A percentile compares a stretch with the other conserved stretches of the same genome.
Conservation (phyloP, 257 asterid species). For the Przewalskia tangutica region DNA sequence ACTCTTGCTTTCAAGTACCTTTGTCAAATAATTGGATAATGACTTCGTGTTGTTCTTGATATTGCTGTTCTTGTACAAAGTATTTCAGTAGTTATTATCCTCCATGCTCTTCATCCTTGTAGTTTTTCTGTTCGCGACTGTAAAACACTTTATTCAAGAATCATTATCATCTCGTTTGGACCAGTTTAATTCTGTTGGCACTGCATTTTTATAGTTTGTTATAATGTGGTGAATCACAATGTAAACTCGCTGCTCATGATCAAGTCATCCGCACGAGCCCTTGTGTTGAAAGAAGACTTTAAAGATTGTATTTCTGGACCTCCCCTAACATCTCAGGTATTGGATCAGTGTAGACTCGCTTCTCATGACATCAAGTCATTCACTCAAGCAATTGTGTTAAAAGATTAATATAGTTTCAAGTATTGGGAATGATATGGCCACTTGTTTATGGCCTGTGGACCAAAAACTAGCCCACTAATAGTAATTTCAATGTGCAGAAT, state of each 20-base stretch:
- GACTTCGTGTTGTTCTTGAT: not conserved
- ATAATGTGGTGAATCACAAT: not conserved
- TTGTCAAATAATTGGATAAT: not conserved
- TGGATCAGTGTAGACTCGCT: no score
- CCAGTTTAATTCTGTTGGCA: not conserved
- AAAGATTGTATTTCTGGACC: no score
- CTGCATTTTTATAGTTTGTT: not conserved
- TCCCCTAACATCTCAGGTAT: no score
- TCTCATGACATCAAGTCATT: no score
- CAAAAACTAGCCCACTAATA: not conserved
- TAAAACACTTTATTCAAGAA: not conserved
- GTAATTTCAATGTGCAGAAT: not conserved
- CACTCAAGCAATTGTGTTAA: no score
- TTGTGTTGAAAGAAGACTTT: not conserved
- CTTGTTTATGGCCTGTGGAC: not conserved
- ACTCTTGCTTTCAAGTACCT: not conserved
- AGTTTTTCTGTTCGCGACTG: not conserved
- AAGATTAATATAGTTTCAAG: no score
- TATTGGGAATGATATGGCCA: not conserved
- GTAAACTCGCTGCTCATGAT: not conserved
- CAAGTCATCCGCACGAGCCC: not conserved
- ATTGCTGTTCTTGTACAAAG: not conserved
- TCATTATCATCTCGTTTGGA: not conserved
- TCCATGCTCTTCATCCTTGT: not conserved
- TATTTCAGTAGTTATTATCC: not conserved